These are phyloP conservation scores for Vitis cinerea DNA, from an alignment of 164 flowering plant genomes.

Conservation along the genomic window DNA sequence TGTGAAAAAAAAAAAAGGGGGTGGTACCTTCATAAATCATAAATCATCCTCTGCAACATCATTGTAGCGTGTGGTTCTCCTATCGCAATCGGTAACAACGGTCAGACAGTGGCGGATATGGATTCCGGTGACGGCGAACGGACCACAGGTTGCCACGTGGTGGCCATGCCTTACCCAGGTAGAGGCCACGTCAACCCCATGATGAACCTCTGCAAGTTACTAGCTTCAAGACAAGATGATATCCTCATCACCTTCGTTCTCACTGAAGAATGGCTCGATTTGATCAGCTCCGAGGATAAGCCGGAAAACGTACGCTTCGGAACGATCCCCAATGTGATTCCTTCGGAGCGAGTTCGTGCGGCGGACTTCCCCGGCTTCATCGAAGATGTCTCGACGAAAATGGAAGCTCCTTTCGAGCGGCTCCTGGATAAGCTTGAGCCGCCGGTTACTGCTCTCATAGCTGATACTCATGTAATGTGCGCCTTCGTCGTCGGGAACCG, in stretches of 20 bases:
- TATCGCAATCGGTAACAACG: too few relatives aligned
- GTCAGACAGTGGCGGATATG: too few relatives aligned
- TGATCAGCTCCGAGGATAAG: constrained; percentile 35
- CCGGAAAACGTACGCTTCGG: constrained; percentile 41
- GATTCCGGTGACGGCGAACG: too few relatives aligned
- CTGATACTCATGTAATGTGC: constrained; percentile 1
- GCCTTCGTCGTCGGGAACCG: constrained; percentile 17
- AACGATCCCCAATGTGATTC: constrained; percentile 20
- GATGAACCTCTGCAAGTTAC: constrained; percentile 57
- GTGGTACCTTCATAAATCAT: too few relatives aligned
- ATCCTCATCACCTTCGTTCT: constrained; percentile 57
- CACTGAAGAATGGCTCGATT: constrained; percentile 77
- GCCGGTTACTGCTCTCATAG: constrained; percentile 3
- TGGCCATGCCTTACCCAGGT: constrained; percentile 58
- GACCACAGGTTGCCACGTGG: constrained; percentile 24
- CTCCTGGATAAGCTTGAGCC: constrained; percentile 11
- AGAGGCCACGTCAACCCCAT: constrained; percentile 72
- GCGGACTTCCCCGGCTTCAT: constrained; percentile 10
- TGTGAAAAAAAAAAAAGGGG: too few relatives aligned
- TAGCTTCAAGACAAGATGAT: constrained; percentile 12
- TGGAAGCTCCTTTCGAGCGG: constrained; percentile 16
- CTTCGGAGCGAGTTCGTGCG: constrained; percentile 7
- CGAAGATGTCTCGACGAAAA: constrained; percentile 14
- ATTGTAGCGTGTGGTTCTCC: too few relatives aligned
- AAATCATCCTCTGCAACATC: too few relatives aligned